Conservation (phyloP, 768 basidiomycete species). For the Hypholoma sublateritium region DNA sequence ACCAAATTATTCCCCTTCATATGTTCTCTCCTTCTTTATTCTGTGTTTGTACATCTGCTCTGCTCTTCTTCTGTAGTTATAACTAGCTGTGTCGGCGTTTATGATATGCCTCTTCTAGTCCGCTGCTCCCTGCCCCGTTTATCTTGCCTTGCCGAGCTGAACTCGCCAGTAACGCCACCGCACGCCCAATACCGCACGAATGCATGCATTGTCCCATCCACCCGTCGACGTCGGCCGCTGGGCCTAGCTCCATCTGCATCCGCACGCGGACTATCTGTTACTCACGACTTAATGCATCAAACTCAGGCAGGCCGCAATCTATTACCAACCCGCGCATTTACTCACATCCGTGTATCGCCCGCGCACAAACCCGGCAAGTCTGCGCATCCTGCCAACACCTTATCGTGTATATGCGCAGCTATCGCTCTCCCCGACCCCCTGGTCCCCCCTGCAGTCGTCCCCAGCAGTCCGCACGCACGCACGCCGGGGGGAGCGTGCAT, state of each 20-base stretch:
- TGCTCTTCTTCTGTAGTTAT: not conserved
- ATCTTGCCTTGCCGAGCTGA: not conserved
- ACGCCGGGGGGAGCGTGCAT: not conserved
- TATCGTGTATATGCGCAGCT: not conserved
- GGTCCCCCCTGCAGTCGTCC: not conserved
- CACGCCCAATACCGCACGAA: not conserved
- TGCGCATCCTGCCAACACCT: not conserved
- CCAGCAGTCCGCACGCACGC: not conserved
- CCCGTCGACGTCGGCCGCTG: not conserved
- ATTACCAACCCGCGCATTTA: not conserved
- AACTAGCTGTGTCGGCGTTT: not conserved
- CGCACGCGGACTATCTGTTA: not conserved
- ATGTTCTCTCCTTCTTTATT: not conserved
- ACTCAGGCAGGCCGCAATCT: not conserved
- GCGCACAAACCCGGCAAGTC: not conserved
- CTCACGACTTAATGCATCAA: not conserved
- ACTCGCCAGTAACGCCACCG: not conserved
- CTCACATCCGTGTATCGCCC: not conserved
- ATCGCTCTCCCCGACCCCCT: not conserved
- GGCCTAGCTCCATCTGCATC: not conserved
- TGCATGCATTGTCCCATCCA: not conserved
- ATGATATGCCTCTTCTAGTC: conserved; percentile 1
- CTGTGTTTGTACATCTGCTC: not conserved
- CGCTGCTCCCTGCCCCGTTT: not conserved
- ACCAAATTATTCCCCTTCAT: not conserved